phyloP scores from a whole-genome alignment of 139 green algal species.

The Closterium sp. region DNA sequence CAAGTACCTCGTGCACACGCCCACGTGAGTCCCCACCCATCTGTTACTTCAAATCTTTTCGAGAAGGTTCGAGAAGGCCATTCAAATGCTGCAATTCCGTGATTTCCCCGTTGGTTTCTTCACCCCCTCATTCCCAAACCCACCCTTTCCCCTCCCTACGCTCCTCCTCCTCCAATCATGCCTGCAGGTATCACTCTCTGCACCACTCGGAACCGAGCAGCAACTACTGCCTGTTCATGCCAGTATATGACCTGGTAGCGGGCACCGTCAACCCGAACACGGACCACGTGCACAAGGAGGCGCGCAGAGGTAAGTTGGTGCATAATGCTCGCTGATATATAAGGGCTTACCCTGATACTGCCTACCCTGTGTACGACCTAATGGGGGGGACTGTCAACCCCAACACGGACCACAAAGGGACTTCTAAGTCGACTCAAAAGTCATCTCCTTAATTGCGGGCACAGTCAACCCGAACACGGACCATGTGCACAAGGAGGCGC shows the following conservation, averaged over 20 bases:
- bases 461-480: no score
- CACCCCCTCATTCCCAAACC: no score
- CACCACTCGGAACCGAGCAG: constrained; percentile 58
- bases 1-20: constrained; percentile 62
- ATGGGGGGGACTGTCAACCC: constrained; percentile 51
- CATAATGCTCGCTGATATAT: no score
- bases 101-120: not conserved
- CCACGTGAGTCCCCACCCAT: constrained; percentile 41
- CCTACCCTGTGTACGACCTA: constrained; percentile 57
- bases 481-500: not conserved
- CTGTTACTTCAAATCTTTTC: not conserved
- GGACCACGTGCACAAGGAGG: constrained; percentile 39
- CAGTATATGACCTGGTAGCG: constrained; percentile 58
- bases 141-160: not conserved
- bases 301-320: constrained; percentile 7
- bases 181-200: constrained; percentile 54
- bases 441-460: no score
- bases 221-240: constrained; percentile 64
- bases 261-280: constrained; percentile 48
- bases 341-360: no score
- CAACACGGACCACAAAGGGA: constrained; percentile 39
- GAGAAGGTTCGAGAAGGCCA: no score
- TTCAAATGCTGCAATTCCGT: not conserved
- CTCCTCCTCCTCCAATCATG: not conserved
- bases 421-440: no score